Conservation (phyloP, 768 basidiomycete species). For the Pulveroboletus sp. region DNA sequence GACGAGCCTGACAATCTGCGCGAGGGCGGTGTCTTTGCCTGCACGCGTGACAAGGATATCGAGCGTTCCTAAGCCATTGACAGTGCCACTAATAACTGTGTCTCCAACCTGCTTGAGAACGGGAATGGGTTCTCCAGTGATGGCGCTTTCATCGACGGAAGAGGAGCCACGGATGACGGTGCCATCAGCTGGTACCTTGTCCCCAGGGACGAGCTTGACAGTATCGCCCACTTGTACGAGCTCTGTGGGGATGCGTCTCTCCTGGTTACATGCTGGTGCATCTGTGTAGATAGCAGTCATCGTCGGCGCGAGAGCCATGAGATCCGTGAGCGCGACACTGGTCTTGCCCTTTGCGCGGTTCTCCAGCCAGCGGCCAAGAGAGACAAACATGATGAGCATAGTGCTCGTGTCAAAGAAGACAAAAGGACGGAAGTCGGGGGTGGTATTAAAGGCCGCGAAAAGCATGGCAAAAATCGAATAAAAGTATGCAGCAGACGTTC, state of each 20-base stretch:
- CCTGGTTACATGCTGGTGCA: conserved; percentile 68
- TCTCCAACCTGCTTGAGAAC: conserved; percentile 82
- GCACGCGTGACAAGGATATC: conserved; percentile 95
- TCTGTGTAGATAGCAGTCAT: conserved; percentile 97
- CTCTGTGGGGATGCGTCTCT: conserved; percentile 91
- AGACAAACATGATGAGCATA: conserved; percentile 97
- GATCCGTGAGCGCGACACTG: conserved; percentile 90
- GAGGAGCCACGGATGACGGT: conserved; percentile 83
- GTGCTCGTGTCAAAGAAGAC: conserved; percentile 99
- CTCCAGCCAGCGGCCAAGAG: conserved; percentile 91
- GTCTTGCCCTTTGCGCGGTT: conserved; percentile 97
- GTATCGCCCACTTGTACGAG: conserved; percentile 91
- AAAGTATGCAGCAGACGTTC: conserved; percentile 89
- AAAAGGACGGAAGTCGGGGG: conserved; percentile 70
- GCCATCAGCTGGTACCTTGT: conserved; percentile 95
- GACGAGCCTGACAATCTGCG: conserved; percentile 94
- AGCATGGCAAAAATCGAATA: conserved; percentile 79
- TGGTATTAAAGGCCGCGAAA: conserved; percentile 55
- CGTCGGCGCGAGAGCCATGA: conserved; percentile 91
- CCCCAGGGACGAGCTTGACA: conserved; percentile 92
- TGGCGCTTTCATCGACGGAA: conserved; percentile 90
- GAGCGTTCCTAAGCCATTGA: conserved; percentile 96
- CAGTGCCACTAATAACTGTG: conserved; percentile 89
- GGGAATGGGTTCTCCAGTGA: conserved; percentile 92
- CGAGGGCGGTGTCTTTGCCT: conserved; percentile 91